Evolutionary conservation across 805 yeast genomes (phyloP), one percentile per base, ranked within the genome.

Genomic region (Metschnikowia borealis): DNA sequence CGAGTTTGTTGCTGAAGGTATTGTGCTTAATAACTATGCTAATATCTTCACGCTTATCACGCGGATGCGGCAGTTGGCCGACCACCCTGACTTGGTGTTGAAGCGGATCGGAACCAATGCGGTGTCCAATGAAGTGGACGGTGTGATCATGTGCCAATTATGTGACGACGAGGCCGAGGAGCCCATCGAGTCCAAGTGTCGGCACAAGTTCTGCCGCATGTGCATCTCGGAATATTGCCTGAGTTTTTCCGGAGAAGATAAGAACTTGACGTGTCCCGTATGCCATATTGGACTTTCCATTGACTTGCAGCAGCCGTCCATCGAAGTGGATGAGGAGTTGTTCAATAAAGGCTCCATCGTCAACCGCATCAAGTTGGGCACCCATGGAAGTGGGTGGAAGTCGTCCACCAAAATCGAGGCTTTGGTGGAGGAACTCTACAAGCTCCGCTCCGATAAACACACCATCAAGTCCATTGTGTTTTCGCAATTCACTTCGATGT

Each of bases 121-220:
- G 56, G 67, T 53, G 7, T 53, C 73, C 1, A 61, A 60, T 29
- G 80, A 79, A 13, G 64, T 71, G 5, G 79, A 77, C 10, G 81
- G 81, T 1, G 80, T 90, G 10, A 70, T 73, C 36, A 85, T 94
- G 38, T 94, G 99, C 64, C 95, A 89, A 57, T 65, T 94, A 21
- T 94, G 99, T 69, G 98, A 91, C 58, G 99, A 94, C 63, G 97
- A 91, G 67, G 97, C 98, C 0, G 98, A 94, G 67, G 99, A 94
- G 53, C 96, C 99, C 0, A 90, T 94, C 43, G 91, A 87, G 66
- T 86, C 96, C 2, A 88, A 86, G 63, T 94, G 99, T 66, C 96
- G 87, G 58, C 99, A 94, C 64, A 81, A 80, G 54, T 94, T 94
- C 64, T 94, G 99, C 65, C 80, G 99, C 29, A 75, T 94, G 75